These are phyloP conservation scores for Luffa aegyptiaca DNA, from an alignment of 306 rosid genomes.

Conservation along the genomic window DNA sequence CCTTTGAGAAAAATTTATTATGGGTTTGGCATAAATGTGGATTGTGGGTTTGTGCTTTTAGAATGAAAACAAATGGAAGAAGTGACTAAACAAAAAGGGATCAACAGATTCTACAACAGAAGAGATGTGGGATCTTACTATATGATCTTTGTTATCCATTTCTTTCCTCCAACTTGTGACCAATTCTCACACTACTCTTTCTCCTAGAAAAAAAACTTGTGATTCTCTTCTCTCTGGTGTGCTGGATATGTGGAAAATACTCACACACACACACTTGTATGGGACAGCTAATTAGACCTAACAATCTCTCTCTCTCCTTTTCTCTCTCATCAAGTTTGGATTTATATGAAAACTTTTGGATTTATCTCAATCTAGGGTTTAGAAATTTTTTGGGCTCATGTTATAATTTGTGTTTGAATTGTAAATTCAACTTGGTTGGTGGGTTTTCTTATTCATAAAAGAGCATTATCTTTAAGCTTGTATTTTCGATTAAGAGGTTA, in stretches of 20 bases:
- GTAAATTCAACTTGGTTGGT: too few species aligned
- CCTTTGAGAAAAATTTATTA: neutral
- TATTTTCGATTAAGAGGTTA: too few species aligned
- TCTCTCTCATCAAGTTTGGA: neutral
- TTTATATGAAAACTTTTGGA: neutral
- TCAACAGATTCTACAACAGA: neutral
- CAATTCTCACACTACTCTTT: neutral
- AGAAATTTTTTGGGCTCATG: too few species aligned
- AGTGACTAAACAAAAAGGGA: neutral
- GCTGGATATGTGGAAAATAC: neutral
- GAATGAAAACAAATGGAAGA: conserved; percentile 8
- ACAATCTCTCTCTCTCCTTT: neutral
- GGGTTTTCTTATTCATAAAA: too few species aligned
- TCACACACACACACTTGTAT: neutral
- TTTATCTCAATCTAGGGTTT: neutral
- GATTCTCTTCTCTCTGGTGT: neutral
- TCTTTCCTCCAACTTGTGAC: neutral
- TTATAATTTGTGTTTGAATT: too few species aligned
- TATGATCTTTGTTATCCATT: neutral
- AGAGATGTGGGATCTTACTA: neutral
- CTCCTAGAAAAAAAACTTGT: neutral
- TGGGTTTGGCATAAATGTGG: neutral
- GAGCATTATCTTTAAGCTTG: too few species aligned
- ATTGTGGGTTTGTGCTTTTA: neutral
- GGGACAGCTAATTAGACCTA: neutral